These are phyloP conservation scores for Populus deltoides DNA, from an alignment of 345 rosid species.

Conservation along the genomic window DNA sequence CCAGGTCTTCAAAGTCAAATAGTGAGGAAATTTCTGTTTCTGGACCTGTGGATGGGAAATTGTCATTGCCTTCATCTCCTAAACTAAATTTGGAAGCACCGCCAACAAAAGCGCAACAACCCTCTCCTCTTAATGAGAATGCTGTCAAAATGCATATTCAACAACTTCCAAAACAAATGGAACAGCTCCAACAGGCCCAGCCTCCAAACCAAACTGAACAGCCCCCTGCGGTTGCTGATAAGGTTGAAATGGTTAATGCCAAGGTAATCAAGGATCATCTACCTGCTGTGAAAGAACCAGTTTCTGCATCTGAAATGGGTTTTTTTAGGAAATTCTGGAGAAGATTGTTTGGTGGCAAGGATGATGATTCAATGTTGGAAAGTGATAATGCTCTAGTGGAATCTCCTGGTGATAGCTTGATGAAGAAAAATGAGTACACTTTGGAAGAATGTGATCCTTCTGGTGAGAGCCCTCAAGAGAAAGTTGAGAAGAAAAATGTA, in stretches of 20 bases:
- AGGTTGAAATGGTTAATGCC: conserved; percentile 10
- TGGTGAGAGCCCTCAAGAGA: conserved; percentile 20
- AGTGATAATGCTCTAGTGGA: conserved; percentile 16
- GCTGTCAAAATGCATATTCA: conserved; percentile 19
- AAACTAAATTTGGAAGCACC: conserved; percentile 15
- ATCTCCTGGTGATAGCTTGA: conserved; percentile 19
- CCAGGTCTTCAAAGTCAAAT: conserved; percentile 18
- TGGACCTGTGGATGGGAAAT: conserved; percentile 23
- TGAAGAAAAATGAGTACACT: conserved; percentile 16
- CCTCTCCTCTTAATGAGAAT: conserved; percentile 18
- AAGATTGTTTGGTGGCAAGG: conserved; percentile 43
- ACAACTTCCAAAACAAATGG: conserved; percentile 11
- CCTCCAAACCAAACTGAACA: conserved; percentile 21
- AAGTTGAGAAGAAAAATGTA: conserved; percentile 22
- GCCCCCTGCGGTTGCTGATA: conserved; percentile 12
- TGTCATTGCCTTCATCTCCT: conserved; percentile 6
- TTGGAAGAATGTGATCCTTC: conserved; percentile 13
- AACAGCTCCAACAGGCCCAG: conserved; percentile 12
- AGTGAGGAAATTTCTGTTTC: conserved; percentile 17
- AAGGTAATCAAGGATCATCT: conserved; percentile 16
- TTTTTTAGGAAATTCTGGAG: conserved; percentile 43
- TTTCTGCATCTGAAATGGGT: conserved; percentile 33
- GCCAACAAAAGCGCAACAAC: conserved; percentile 18
- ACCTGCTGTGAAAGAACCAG: conserved; percentile 19
- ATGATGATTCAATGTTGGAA: conserved; percentile 21